Conservation (phyloP, 2,329 filamentous ascomycete genomes). For the Aspergillus japonicus region DNA sequence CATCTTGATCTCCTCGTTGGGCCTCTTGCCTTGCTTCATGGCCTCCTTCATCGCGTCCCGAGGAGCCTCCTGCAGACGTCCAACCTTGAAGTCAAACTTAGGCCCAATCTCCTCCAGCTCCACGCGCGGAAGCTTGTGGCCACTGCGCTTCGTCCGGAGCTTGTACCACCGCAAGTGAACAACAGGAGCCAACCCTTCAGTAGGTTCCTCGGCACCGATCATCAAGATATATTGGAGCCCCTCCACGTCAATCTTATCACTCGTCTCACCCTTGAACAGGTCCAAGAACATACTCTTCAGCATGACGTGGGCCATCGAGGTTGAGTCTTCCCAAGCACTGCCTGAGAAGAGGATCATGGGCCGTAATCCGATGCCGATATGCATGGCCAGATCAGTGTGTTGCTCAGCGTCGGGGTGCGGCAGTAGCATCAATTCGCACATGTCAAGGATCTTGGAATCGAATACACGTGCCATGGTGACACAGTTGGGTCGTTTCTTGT, state of each 20-base stretch:
- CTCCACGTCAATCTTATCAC: slow-evolving; percentile 86
- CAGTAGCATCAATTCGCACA: slow-evolving; percentile 87
- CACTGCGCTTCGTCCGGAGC: slow-evolving; percentile 80
- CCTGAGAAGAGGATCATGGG: slow-evolving; percentile 91
- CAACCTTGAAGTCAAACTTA: slow-evolving; percentile 85
- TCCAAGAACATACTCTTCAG: slow-evolving; percentile 86
- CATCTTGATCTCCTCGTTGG: slow-evolving; percentile 54
- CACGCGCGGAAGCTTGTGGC: slow-evolving; percentile 82
- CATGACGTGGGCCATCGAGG: slow-evolving; percentile 74
- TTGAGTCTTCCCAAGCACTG: slow-evolving; percentile 79
- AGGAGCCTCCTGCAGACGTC: slow-evolving; percentile 76
- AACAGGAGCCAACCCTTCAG: slow-evolving; percentile 40
- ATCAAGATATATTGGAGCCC: slow-evolving; percentile 88
- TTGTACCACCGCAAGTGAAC: slow-evolving; percentile 77
- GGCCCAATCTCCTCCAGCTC: slow-evolving; percentile 96
- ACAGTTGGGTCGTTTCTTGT: slow-evolving; percentile 93
- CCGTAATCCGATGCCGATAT: slow-evolving; percentile 73
- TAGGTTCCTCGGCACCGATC: slow-evolving; percentile 69
- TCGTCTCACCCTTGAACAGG: slow-evolving; percentile 81
- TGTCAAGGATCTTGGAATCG: slow-evolving; percentile 83
- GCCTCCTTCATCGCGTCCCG: slow-evolving; percentile 81
- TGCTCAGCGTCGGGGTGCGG: slow-evolving; percentile 56
- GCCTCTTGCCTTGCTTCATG: slow-evolving; percentile 76
- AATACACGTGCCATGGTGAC: slow-evolving; percentile 82
- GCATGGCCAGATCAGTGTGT: slow-evolving; percentile 58